Base-by-base conservation (phyloP, 179 eudicot genomes). In the Beta lomatogona region DNA sequence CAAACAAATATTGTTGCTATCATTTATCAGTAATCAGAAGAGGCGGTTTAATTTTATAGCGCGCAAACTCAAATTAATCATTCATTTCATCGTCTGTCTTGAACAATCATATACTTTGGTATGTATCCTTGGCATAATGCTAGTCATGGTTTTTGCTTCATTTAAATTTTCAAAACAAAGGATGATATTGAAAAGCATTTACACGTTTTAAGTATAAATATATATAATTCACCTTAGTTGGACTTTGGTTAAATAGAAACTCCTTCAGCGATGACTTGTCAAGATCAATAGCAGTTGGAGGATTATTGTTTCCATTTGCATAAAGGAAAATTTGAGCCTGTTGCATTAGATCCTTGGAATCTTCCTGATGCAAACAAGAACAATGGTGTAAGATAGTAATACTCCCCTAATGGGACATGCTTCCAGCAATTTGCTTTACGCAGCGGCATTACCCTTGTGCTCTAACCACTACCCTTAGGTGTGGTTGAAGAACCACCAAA, bases 261-360 rank as follows among this genome's bases (percentile, higher is more conserved):
- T 94, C 98, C 84, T 77, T 94, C 67, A 95, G 76, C 65, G 89
- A 87, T 28, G 93, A 82, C 83, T 88, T 95, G 87, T 94, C 89
- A 69, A 94, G 88, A 82, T 91, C 94, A 83, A 95, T 90, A 19
- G 97, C 92, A 75, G 99, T 95, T 73, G 99, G 99, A 66, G 98
- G 88, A 60, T 88, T 85, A 83, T 82, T 72, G 31, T 87, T 92
- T 58, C 99, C 99, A 84, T 94, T 95, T 44, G 93, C 92, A 82
- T 95, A 95, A 11, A 86, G 52, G 59, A 92, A 95, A 71, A 87
- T 82, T 82, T 93, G 98, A 45, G 97, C 90, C 71, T 90, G 90
- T 68, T 85, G 87, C 92, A 95, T 89, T 73, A 92, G 76, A 79
- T 93, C 93, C 87, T 89, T 84, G 77, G 93, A 83, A 78, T 88